Percentiles rank a stretch among this genome's conserved stretches.
phyloP scores from a whole-genome alignment of 176 grass and related monocot genomes.

The Rhynchospora breviuscula region DNA sequence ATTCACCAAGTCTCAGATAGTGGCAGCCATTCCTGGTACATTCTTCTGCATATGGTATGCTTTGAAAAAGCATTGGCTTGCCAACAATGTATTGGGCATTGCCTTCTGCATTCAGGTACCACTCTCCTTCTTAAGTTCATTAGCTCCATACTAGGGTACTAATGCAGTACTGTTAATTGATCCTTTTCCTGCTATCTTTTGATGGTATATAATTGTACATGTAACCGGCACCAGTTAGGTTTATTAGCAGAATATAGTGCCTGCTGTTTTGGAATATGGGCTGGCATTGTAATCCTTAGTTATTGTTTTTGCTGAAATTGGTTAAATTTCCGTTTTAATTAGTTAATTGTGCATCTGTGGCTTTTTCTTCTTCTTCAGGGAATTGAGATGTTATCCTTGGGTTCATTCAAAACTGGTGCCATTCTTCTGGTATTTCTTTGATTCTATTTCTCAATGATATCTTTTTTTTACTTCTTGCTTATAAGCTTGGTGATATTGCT shows the following conservation, averaged over 20 bases:
- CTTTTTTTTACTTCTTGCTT: slow-evolving; percentile 5
- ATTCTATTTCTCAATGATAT: neutral
- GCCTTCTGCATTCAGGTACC: slow-evolving; percentile 95
- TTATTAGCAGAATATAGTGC: neutral
- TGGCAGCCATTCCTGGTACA: slow-evolving; percentile 77
- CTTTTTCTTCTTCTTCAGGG: slow-evolving; percentile 44
- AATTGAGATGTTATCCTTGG: slow-evolving; percentile 92
- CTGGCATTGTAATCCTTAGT: neutral
- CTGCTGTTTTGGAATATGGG: neutral
- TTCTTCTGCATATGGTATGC: slow-evolving; percentile 94
- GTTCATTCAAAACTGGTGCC: slow-evolving; percentile 94
- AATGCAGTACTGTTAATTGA: neutral
- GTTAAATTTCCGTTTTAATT: neutral
- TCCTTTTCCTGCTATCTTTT: neutral
- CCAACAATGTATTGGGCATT: slow-evolving; percentile 88
- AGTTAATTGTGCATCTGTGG: neutral
- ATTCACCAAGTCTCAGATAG: slow-evolving; percentile 85
- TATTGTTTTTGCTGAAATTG: neutral
- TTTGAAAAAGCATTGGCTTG: slow-evolving; percentile 83
- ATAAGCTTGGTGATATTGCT: neutral
- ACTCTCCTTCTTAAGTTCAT: slow-evolving; percentile 11
- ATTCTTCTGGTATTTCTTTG: slow-evolving; percentile 81
- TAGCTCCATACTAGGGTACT: neutral
- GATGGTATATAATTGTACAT: neutral
- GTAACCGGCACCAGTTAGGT: neutral